Base-by-base conservation (phyloP, 2,329 filamentous ascomycete genomes). In the Fusarium ramigenum region DNA sequence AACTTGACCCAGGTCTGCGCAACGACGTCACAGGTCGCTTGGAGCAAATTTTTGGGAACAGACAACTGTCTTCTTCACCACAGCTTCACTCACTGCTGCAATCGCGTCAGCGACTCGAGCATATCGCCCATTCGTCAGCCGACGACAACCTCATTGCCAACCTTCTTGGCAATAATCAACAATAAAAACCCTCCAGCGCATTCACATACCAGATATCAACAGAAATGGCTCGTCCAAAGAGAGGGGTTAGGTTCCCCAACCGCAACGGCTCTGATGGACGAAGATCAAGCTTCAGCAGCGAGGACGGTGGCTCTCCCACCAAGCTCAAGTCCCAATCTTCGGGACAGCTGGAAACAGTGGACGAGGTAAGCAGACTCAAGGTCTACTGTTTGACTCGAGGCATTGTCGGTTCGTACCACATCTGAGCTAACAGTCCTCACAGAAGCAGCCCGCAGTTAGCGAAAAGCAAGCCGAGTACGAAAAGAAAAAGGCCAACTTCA, bases 401-500 rank as follows among this genome's bases (percentile, higher is more conserved):
- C 28, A 40, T 30, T 40, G 12, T 4, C 32, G 5, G 18, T 10
- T 25, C 7, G 12, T 15, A 10, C 12, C 43, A 12, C 21, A 28
- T 32, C 16, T 36, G 14, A 12, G 44, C 53, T 67, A 28, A 66
- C n/a, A 21, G 19, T 32, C 9, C 14, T 56, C 36, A 44, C 68
- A 88, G 85, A 87, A 86, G 76, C 79, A 82, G 16, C 78, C 83
- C 14, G 79, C 82, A 40, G 77, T 81, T 64, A 82, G 84, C 50
- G 82, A 85, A 69, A 81, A 84, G 69, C 81, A 81, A 60, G 82
- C 83, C 78, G 96, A 98, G 71, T 98, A 97, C 82, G 95, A 98
- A 81, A 98, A 98, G 90, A 99, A 99, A 85, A 98, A 97, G 86
- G 93, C 95, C 83, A 97, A 96, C 82, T 98, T 99, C 86, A 93